Evolutionary conservation across 495 filamentous ascomycete species (phyloP).

Genomic region (Pseudomonodictys pantanalensis): DNA sequence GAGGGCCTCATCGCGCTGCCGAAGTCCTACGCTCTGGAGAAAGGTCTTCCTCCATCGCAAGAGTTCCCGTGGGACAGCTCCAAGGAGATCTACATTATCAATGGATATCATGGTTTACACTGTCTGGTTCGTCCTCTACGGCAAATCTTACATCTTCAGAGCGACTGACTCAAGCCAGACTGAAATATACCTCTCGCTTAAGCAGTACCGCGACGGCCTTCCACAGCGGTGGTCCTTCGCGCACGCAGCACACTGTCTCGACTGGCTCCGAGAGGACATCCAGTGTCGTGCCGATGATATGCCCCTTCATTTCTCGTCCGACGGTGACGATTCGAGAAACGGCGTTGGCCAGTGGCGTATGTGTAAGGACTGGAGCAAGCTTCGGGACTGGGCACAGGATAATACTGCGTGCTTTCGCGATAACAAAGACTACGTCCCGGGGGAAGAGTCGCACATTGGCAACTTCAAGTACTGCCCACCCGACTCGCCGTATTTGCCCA

Average conservation of each 20-base stretch:
- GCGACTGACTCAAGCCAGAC: no score
- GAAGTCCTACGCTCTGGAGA: not conserved
- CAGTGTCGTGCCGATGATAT: constrained; percentile 5
- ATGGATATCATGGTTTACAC: constrained; percentile 7
- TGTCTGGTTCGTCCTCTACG: no score
- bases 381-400: not conserved
- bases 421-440: no score
- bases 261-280: not conserved
- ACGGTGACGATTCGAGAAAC: no score
- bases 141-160: no score
- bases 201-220: not conserved
- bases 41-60: not conserved
- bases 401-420: constrained; percentile 1
- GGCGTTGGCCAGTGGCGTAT: not conserved
- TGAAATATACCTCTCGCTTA: not conserved
- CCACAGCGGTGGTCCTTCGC: not conserved
- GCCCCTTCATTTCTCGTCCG: not conserved
- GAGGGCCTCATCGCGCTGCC: constrained; percentile 9
- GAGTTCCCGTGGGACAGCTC: constrained; percentile 9
- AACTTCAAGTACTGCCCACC: no score
- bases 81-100: constrained; percentile 11
- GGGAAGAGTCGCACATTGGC: no score
- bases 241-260: constrained; percentile 3
- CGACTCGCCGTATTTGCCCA: no score
- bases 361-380: not conserved